Evolutionary conservation across 768 basidiomycete genomes (phyloP).

Genomic region (Cyclocybe aegerita): DNA sequence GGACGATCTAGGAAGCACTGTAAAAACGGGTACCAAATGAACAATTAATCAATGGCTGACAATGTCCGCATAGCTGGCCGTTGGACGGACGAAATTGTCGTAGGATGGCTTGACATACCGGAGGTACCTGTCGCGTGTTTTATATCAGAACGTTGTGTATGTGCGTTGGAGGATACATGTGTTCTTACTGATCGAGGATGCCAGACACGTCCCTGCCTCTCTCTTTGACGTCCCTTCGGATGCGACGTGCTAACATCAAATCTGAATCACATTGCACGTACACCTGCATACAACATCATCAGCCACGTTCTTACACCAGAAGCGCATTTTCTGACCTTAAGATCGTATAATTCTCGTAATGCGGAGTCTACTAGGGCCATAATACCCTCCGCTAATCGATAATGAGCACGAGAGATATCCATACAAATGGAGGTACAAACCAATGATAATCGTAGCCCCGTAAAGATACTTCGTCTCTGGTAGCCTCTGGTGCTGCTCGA

Average conservation of each 20-base stretch:
- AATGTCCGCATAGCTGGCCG: conserved; percentile 86
- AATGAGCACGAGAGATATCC: too few relatives aligned
- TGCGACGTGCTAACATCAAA: conserved; percentile 93
- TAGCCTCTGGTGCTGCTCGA: conserved; percentile 82
- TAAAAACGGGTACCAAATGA: background rate
- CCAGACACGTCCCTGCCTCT: conserved; percentile 85
- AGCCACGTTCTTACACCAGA: background rate
- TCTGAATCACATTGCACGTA: conserved; percentile 96
- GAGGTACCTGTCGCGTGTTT: conserved; percentile 61
- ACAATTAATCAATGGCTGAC: conserved; percentile 36
- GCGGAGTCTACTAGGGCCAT: conserved; percentile 82
- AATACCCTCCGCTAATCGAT: conserved; percentile 77
- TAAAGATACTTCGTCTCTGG: conserved; percentile 86
- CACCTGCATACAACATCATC: conserved; percentile 40
- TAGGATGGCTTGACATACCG: conserved; percentile 94
- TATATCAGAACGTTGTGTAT: background rate
- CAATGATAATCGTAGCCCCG: conserved; percentile 90
- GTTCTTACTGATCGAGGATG: conserved; percentile 78
- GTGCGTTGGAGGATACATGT: background rate
- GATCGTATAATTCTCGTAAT: conserved; percentile 82
- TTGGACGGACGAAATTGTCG: conserved; percentile 91
- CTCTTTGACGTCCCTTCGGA: conserved; percentile 85
- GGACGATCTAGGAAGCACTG: conserved; percentile 72
- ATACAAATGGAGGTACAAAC: too few relatives aligned
- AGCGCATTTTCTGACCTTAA: conserved; percentile 56